Base-by-base conservation (phyloP, 331 rosid species). In the Malus hybrid region DNA sequence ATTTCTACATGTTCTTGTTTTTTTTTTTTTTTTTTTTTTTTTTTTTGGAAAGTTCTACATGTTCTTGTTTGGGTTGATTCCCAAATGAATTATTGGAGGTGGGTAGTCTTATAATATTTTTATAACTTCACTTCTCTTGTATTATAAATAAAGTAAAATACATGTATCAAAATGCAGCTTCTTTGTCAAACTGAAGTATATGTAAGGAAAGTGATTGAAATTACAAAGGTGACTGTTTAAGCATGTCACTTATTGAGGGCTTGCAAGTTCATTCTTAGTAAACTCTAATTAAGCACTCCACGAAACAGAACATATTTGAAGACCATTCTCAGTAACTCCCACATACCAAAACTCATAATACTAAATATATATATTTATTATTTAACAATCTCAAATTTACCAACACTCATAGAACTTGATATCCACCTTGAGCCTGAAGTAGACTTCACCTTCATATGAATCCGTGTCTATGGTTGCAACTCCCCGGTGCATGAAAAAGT, bases 401-500 rank as follows among this genome's bases (percentile, higher is more conserved):
- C 96, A 92, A 32, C 96, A 90, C 42, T 92, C 93, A 0, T 78
- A 88, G 67, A 92, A 92, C 52, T 90, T 90, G 29, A 90, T 81
- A 18, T 87, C 82, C 19, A 92, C 79, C 10, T 76, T 77, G 50
- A 92, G 96, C 60, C 97, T 39, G 65, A 90, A 92, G 31, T 90
- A 92, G 31, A 84, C 88, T 4, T 84, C 85, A 24, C 86, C 91
- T 84, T 90, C 93, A 61, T 52, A 80, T 0, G 89, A 80, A 66
- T 88, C 97, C 0, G 96, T 87, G 36, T 34, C 39, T 10, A 90
- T 20, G 44, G 96, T 90, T 15, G 93, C 97, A 13, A 90, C 29
- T 15, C 97, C 97, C 32, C 96, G 79, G 66, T 90, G 96, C 93
- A 92, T 88, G 73, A 92, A 90, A 78, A 90, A 90, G 55, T 92